These are phyloP conservation scores for Pseudogymnoascus sp. DNA, from an alignment of 2,329 filamentous ascomycete genomes.

Conservation along the genomic window DNA sequence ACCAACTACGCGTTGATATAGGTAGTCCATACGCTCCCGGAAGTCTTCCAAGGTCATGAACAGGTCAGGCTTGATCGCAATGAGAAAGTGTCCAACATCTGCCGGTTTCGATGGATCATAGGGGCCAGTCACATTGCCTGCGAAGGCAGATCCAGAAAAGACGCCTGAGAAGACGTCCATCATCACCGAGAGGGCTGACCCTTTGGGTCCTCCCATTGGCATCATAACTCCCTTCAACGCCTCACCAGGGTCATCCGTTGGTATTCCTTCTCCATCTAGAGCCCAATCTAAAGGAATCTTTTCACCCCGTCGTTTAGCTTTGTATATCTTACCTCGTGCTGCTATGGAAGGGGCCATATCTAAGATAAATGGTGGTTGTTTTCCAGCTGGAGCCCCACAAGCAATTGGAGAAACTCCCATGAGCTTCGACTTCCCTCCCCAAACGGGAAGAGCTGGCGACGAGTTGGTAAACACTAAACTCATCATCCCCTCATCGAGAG, in stretches of 20 bases:
- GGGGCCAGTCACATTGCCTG: slow-evolving; percentile 45
- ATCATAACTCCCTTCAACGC: slow-evolving; percentile 17
- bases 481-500: slow-evolving; percentile 64
- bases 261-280: slow-evolving; percentile 17
- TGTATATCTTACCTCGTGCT: slow-evolving; percentile 22
- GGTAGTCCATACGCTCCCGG: slow-evolving; percentile 47
- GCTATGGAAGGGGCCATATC: slow-evolving; percentile 23
- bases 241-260: slow-evolving; percentile 18
- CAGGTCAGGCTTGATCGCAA: slow-evolving; percentile 66
- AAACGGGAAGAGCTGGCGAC: slow-evolving; percentile 26
- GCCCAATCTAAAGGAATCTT: slow-evolving; percentile 21
- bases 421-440: slow-evolving; percentile 25
- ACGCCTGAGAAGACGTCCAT: slow-evolving; percentile 56
- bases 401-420: slow-evolving; percentile 33
- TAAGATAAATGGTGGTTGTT: slow-evolving; percentile 48
- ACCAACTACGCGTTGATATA: slow-evolving; percentile 45
- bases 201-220: slow-evolving; percentile 53
- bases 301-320: slow-evolving; percentile 20
- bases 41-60: slow-evolving; percentile 67
- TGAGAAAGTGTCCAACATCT: slow-evolving; percentile 65
- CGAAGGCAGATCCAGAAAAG: slow-evolving; percentile 50
- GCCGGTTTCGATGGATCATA: slow-evolving; percentile 47
- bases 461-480: slow-evolving; percentile 30
- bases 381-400: slow-evolving; percentile 58
- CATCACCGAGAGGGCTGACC: slow-evolving; percentile 49